A percentile compares a stretch with the other conserved stretches of the same genome.
phyloP scores from a whole-genome alignment of 352 stramenopile species.

The Elongisporangium prolatum region DNA sequence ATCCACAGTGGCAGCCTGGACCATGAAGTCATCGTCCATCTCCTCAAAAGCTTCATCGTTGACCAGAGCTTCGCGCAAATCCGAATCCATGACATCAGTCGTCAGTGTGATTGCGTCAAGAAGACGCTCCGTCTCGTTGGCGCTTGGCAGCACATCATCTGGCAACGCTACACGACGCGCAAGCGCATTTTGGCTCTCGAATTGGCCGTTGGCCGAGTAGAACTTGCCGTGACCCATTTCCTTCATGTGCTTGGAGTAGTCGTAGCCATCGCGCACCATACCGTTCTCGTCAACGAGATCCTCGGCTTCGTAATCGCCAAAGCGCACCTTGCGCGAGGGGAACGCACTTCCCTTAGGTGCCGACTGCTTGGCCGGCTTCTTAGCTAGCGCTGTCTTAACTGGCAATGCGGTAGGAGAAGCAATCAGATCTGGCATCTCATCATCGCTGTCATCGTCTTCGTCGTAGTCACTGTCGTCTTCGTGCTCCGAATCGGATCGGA shows the following conservation, averaged over 20 bases:
- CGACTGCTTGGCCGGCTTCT: conserved; percentile 16
- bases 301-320: conserved; percentile 55
- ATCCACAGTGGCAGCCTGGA: conserved; percentile 60
- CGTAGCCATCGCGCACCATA: conserved; percentile 89
- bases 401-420: conserved; percentile 11
- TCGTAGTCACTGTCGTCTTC: conserved; percentile 24
- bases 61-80: conserved; percentile 79
- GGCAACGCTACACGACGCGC: conserved; percentile 61
- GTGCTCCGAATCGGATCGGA: conserved; percentile 46
- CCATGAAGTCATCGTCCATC: conserved; percentile 91
- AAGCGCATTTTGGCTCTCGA: conserved; percentile 53
- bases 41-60: conserved; percentile 84
- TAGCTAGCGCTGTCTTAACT: conserved; percentile 1
- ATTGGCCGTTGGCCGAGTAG: conserved; percentile 68
- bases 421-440: conserved; percentile 54
- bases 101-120: conserved; percentile 80
- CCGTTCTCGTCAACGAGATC: conserved; percentile 86
- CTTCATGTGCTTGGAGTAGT: conserved; percentile 91
- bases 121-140: conserved; percentile 69
- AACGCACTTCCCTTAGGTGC: conserved; percentile 15
- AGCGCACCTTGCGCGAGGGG: conserved; percentile 56
- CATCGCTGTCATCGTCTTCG: conserved; percentile 35
- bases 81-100: conserved; percentile 84
- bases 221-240: conserved; percentile 87
- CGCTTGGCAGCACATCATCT: conserved; percentile 59